Percentiles rank a stretch among this genome's conserved stretches.
Evolutionary conservation across 2,329 filamentous ascomycete genomes (phyloP).

Genomic region (Nigrograna mackinnonii): DNA sequence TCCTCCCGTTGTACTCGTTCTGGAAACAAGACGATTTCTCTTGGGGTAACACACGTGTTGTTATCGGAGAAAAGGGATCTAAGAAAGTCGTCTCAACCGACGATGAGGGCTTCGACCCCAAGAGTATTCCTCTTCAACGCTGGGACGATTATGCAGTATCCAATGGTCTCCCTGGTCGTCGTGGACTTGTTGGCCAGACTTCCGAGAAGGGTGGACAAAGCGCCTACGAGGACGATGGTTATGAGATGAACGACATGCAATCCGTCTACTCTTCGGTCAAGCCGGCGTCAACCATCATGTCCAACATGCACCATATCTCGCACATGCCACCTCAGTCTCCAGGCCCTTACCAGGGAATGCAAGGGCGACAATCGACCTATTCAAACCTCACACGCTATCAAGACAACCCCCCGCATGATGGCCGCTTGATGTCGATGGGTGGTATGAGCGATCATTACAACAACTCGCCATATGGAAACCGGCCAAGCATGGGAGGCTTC

Average conservation of each 20-base stretch:
- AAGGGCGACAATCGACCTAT: slow-evolving; percentile 72
- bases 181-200: slow-evolving; percentile 60
- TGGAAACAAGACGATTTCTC: slow-evolving; percentile 99
- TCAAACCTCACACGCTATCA: slow-evolving; percentile 67
- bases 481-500: slow-evolving; percentile 47
- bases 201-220: slow-evolving; percentile 64
- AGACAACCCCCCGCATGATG: slow-evolving; percentile 59
- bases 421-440: slow-evolving; percentile 64
- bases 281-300: slow-evolving; percentile 82
- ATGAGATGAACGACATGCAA: slow-evolving; percentile 98
- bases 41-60: slow-evolving; percentile 98
- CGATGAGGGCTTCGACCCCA: slow-evolving; percentile 84
- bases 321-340: slow-evolving; percentile 83
- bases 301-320: slow-evolving; percentile 72
- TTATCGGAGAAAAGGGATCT: slow-evolving; percentile 89
- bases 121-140: slow-evolving; percentile 88
- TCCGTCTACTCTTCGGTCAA: slow-evolving; percentile 93
- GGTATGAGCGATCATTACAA: slow-evolving; percentile 52
- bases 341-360: slow-evolving; percentile 67
- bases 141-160: slow-evolving; percentile 94
- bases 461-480: slow-evolving; percentile 41
- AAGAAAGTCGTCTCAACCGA: slow-evolving; percentile 89
- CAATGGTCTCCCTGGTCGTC: slow-evolving; percentile 90
- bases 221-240: slow-evolving; percentile 73
- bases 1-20: slow-evolving; percentile 95